Evolutionary conservation across 1,139 yeast genomes (phyloP).

Genomic region (Lizanozyma gosingica): DNA sequence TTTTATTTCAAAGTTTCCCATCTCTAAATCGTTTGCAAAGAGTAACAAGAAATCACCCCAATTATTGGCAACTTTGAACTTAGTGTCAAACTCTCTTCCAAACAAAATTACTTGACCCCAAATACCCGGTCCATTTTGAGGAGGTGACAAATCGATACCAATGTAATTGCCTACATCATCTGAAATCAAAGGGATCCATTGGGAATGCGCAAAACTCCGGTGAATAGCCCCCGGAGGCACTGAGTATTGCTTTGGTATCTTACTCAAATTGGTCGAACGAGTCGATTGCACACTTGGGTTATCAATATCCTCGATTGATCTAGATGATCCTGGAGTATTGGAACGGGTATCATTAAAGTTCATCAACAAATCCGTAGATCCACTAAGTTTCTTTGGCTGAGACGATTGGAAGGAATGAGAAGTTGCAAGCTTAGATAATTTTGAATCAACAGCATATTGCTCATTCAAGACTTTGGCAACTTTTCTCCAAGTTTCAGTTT

Average conservation of each 20-base stretch:
- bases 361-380: not conserved
- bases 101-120: constrained; percentile 83
- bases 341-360: not conserved
- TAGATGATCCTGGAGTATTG: not conserved
- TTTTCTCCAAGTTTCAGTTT: constrained; percentile 62
- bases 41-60: constrained; percentile 79
- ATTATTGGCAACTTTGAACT: constrained; percentile 66
- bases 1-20: constrained; percentile 62
- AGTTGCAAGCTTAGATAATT: constrained; percentile 17
- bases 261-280: not conserved
- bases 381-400: not conserved
- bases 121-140: constrained; percentile 44
- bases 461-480: constrained; percentile 42
- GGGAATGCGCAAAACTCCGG: constrained; percentile 70
- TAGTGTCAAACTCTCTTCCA: constrained; percentile 85
- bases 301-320: not conserved
- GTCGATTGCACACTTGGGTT: not conserved
- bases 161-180: constrained; percentile 87
- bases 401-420: constrained; percentile 10
- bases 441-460: not conserved
- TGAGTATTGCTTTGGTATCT: constrained; percentile 54
- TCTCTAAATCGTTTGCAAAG: constrained; percentile 79
- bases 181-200: constrained; percentile 86
- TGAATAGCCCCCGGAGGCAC: constrained; percentile 70
- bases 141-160: constrained; percentile 85